phyloP scores from a whole-genome alignment of 306 rosid genomes.

The Quercus gilva region DNA sequence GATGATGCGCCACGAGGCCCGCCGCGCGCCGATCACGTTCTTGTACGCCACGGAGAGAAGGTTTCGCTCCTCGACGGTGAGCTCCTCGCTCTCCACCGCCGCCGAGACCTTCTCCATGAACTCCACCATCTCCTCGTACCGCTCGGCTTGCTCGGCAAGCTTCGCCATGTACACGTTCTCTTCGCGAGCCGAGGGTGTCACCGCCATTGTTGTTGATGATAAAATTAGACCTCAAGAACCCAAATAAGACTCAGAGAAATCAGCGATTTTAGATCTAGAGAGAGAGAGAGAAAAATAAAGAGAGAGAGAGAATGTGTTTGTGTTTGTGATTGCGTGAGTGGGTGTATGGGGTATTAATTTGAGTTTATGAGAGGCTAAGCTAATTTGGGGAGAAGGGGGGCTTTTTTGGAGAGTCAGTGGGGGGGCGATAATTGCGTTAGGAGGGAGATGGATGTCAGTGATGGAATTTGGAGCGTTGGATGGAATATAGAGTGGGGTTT shows the following conservation, averaged over 20 bases:
- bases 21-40: constrained; percentile 91
- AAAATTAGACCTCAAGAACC: constrained; percentile 15
- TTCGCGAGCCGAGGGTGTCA: constrained; percentile 76
- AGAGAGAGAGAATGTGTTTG: background rate
- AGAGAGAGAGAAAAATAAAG: constrained; percentile 9
- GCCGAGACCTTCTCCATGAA: constrained; percentile 98
- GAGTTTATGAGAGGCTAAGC: no score
- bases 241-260: constrained; percentile 1
- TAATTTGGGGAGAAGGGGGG: constrained; percentile 22
- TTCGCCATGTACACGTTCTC: constrained; percentile 97
- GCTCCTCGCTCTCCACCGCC: constrained; percentile 79
- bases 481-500: no score
- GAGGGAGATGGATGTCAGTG: constrained; percentile 29
- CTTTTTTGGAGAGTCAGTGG: constrained; percentile 28
- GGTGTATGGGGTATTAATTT: no score
- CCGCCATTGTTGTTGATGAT: constrained; percentile 50
- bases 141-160: constrained; percentile 99
- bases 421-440: constrained; percentile 69
- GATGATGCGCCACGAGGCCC: constrained; percentile 95
- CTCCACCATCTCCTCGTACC: constrained; percentile 99
- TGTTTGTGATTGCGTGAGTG: no score
- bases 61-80: constrained; percentile 90
- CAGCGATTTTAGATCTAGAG: background rate
- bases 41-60: constrained; percentile 95
- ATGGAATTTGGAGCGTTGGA: no score